Base-by-base conservation (phyloP, 228 moss, liverwort and hornwort species). In the Sphagnum fallax region DNA sequence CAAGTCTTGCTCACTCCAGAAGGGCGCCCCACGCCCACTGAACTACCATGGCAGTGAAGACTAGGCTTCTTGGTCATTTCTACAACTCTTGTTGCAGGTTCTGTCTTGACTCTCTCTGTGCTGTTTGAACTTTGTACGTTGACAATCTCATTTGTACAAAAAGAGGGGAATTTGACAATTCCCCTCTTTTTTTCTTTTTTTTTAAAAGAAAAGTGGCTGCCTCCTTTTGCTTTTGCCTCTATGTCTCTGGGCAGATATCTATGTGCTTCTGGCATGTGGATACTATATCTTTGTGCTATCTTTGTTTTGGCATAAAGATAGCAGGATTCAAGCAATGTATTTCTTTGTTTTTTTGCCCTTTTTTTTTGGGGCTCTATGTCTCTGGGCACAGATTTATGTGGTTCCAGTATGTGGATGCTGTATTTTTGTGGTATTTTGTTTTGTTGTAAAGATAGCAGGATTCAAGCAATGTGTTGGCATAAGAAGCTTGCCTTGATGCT, bases 1-100 rank as follows among this genome's bases (percentile, higher is more conserved):
- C 63, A 67, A 63, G 61, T 8, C 64, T 57, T 14, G 14, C 32
- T 78, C 67, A 83, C 80, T 8, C 87, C 87, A 5, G 81, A 76
- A 67, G 87, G 87, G 55, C 78, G 88, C 32, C 32, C 32, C 32
- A 1, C 2, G 2, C 13, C 88, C 82, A 7, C 65, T 84, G 47
- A 79, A 80, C 66, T 88, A 88, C 68, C 69, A 65, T 62, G 88
- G 88, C 61, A 82, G 79, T 70, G 80, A 84, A 65, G 88, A 85
- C 65, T 88, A 85, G 85, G 61, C 13, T 68, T 70, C 69, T 48
- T 78, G 88, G 16, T 88, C 60, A 47, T 82, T 32, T 76, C 66
- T 60, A 82, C 81, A 62, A 71, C 88, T 13, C 70, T 84, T 6
- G 67, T 65, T 14, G 85, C 85, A 88, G 87, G 87, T 87, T 63